Evolutionary conservation across 2,329 filamentous ascomycete genomes (phyloP).

Genomic region (Zasmidium cellare): DNA sequence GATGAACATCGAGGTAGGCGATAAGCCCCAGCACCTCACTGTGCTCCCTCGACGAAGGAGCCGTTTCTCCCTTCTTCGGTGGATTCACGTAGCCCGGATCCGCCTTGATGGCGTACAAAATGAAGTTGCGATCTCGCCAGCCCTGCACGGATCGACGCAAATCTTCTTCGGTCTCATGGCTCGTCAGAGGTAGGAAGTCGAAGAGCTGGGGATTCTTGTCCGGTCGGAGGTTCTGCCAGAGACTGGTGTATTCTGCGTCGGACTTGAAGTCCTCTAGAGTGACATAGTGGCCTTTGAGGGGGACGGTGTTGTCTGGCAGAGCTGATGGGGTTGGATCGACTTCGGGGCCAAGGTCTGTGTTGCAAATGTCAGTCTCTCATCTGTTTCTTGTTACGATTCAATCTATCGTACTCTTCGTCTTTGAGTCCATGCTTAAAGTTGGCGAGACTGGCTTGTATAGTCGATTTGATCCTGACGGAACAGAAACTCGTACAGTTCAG

Average conservation of each 20-base stretch:
- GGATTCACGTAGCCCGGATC: conserved; percentile 25
- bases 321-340: conserved; percentile 3
- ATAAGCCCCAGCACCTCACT: conserved; percentile 42
- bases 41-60: conserved; percentile 24
- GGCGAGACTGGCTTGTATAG: too few species aligned
- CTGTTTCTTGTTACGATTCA: too few species aligned
- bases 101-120: conserved; percentile 49
- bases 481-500: too few species aligned
- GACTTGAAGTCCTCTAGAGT: conserved; percentile 15
- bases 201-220: conserved; percentile 33
- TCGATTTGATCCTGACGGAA: too few species aligned
- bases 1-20: conserved; percentile 48
- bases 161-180: conserved; percentile 30
- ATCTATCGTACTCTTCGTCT: too few species aligned
- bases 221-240: conserved; percentile 17
- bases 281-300: conserved; percentile 14
- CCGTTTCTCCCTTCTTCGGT: too few species aligned
- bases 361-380: background rate
- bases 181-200: conserved; percentile 41
- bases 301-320: conserved; percentile 5
- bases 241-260: conserved; percentile 11
- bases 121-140: conserved; percentile 14
- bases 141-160: conserved; percentile 5
- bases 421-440: too few species aligned
- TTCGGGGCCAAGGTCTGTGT: conserved; percentile 2